phyloP scores from a whole-genome alignment of 768 basidiomycete species.

The Lentinus brumalis region DNA sequence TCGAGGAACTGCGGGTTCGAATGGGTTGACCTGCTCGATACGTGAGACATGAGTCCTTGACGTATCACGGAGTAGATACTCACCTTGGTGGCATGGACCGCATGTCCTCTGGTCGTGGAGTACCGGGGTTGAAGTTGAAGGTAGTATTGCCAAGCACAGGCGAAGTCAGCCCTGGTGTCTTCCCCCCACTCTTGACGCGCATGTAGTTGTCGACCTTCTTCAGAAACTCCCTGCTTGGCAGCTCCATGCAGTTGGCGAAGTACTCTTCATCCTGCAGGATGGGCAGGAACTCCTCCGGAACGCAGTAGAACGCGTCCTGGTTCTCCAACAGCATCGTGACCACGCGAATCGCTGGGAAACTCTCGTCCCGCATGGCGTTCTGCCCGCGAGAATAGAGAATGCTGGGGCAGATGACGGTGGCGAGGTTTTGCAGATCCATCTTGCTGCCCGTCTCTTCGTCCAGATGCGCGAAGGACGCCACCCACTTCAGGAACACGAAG shows the following conservation, averaged over 20 bases:
- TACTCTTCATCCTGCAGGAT: slow-evolving; percentile 93
- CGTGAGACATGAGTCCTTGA: not conserved
- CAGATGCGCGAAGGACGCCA: slow-evolving; percentile 96
- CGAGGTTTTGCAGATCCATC: slow-evolving; percentile 96
- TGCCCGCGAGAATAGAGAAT: slow-evolving; percentile 89
- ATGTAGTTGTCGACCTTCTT: slow-evolving; percentile 95
- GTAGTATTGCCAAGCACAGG: slow-evolving; percentile 39
- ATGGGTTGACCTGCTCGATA: slow-evolving; percentile 33
- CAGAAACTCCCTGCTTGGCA: slow-evolving; percentile 93
- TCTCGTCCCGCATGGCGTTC: slow-evolving; percentile 90
- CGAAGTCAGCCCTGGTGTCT: slow-evolving; percentile 43
- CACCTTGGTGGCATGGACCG: slow-evolving; percentile 29
- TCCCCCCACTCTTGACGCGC: slow-evolving; percentile 64
- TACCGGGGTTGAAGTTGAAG: slow-evolving; percentile 41
- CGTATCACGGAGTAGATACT: not conserved
- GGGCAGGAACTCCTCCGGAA: slow-evolving; percentile 85
- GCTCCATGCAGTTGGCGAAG: slow-evolving; percentile 83
- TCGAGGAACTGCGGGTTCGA: slow-evolving; percentile 43
- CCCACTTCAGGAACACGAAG: slow-evolving; percentile 99
- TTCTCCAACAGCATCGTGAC: slow-evolving; percentile 85
- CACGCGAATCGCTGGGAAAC: slow-evolving; percentile 84
- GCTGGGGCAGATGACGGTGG: slow-evolving; percentile 97
- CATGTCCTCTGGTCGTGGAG: slow-evolving; percentile 26
- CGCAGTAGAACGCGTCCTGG: slow-evolving; percentile 95
- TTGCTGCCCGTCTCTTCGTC: slow-evolving; percentile 43